Evolutionary conservation across 2,329 filamentous ascomycete genomes (phyloP).

Genomic region (Hymenotorrendiella dingleyae): DNA sequence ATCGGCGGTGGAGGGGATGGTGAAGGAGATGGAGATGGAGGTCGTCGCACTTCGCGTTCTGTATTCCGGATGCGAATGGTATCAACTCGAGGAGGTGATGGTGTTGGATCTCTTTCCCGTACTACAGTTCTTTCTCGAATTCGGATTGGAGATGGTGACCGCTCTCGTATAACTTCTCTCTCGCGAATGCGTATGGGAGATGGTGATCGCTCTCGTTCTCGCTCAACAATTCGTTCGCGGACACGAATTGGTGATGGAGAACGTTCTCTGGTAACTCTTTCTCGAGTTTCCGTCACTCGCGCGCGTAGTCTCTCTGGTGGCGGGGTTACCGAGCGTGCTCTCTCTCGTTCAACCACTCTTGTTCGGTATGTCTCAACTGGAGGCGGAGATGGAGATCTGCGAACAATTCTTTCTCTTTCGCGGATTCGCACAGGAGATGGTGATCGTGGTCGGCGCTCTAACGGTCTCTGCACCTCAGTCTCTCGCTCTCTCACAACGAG

Average conservation of each 20-base stretch:
- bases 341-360: slow-evolving; percentile 23
- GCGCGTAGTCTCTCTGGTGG: slow-evolving; percentile 25
- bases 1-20: slow-evolving; percentile 21
- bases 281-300: slow-evolving; percentile 27
- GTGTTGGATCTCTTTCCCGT: slow-evolving; percentile 23
- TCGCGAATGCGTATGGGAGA: slow-evolving; percentile 21
- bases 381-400: slow-evolving; percentile 20
- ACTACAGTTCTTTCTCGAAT: slow-evolving; percentile 27
- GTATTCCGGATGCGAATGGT: slow-evolving; percentile 26
- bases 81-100: slow-evolving; percentile 25
- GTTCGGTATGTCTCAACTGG: slow-evolving; percentile 13
- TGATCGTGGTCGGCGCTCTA: slow-evolving; percentile 26
- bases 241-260: slow-evolving; percentile 14
- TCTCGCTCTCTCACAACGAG: slow-evolving; percentile 29
- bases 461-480: slow-evolving; percentile 22
- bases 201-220: slow-evolving; percentile 24
- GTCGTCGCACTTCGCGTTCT: slow-evolving; percentile 16
- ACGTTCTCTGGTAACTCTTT: slow-evolving; percentile 24
- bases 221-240: slow-evolving; percentile 27
- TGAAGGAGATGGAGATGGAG: slow-evolving; percentile 20
- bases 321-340: slow-evolving; percentile 21
- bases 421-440: slow-evolving; percentile 25
- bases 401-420: slow-evolving; percentile 22
- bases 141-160: slow-evolving; percentile 12
- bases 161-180: slow-evolving; percentile 9